Percentiles rank a stretch among this genome's conserved stretches.
phyloP scores from a whole-genome alignment of 2,329 filamentous ascomycete genomes.

The Periglandula ipomoeae region DNA sequence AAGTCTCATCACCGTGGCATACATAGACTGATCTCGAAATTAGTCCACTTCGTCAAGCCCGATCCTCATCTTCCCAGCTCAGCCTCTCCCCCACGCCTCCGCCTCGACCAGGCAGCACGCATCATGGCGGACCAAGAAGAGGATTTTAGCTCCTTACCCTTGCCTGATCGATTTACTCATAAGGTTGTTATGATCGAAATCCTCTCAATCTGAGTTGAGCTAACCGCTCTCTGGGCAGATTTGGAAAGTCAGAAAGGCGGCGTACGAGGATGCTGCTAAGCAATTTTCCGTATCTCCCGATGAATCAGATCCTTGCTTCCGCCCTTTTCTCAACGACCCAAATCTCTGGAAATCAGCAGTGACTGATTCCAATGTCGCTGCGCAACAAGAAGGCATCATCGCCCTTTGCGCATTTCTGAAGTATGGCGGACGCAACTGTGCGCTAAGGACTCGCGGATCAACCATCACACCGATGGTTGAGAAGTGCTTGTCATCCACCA shows the following conservation, averaged over 20 bases:
- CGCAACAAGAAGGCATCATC: constrained; percentile 84
- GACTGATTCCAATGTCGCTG: constrained; percentile 90
- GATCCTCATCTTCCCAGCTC: background rate
- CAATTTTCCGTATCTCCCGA: constrained; percentile 77
- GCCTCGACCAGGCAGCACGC: constrained; percentile 12
- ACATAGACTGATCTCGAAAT: constrained; percentile 21
- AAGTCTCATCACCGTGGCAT: constrained; percentile 14
- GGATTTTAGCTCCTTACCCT: constrained; percentile 69
- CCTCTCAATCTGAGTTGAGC: background rate
- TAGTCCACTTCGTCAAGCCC: constrained; percentile 17
- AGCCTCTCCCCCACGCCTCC: constrained; percentile 11
- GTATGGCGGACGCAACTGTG: constrained; percentile 73
- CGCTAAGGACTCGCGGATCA: constrained; percentile 63
- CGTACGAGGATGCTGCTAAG: constrained; percentile 86
- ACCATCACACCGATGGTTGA: constrained; percentile 77
- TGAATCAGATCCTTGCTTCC: constrained; percentile 77
- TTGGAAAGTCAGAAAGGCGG: constrained; percentile 95
- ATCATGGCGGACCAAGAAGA: constrained; percentile 75
- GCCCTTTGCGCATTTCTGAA: constrained; percentile 89
- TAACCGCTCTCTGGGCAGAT: constrained; percentile 37
- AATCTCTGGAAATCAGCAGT: constrained; percentile 87
- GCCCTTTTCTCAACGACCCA: constrained; percentile 78
- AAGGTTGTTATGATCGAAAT: constrained; percentile 44
- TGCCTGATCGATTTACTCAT: constrained; percentile 74
- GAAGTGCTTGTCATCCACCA: constrained; percentile 80